Base-by-base conservation (phyloP, 345 rosid genomes). In the Arabis hirsuta region DNA sequence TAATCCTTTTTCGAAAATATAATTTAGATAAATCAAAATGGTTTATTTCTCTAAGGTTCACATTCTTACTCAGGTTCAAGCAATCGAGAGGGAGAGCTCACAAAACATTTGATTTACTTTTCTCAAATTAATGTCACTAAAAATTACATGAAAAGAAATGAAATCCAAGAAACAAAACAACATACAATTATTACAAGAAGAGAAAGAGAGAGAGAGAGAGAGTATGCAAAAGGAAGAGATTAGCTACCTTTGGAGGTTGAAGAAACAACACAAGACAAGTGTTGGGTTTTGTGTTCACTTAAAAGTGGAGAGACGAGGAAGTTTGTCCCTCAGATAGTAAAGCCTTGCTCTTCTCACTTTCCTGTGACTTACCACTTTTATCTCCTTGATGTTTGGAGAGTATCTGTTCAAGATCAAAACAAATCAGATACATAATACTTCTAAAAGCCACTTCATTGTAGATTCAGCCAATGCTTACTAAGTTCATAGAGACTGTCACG, bases 281-380 rank as follows among this genome's bases (percentile, higher is more conserved):
- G 56, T 43, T 62, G 38, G 38, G 43, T 51, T 61, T 72, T 26
- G 57, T 72, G 60, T 50, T 85, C 83, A 90, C 55, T 92, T 92
- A 74, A 92, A 92, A 26, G 98, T 90, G 36, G 96, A 90, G 36
- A 92, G 76, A 84, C 96, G 84, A 68, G 98, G 96, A 74, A 92
- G 91, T 78, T 92, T 90, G 74, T 90, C 88, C 72, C 96, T 81
- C 32, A 87, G 84, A 82, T 92, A 88, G 79, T 90, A 92, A 64
- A 90, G 75, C 76, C 92, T 79, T 11, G 98, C 93, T 84, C 96
- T 86, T 82, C 98, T 84, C 34, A 88, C 96, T 82, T 88, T 90
- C 80, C 90, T 80, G 78, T 86, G 93, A 2, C 22, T 80, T 41
- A 81, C 77, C 5, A 92, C 89, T 79, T 68, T 86, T 46, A 92